Evolutionary conservation across 2,329 filamentous ascomycete genomes (phyloP).

Genomic region (Coniosporium uncinatum): DNA sequence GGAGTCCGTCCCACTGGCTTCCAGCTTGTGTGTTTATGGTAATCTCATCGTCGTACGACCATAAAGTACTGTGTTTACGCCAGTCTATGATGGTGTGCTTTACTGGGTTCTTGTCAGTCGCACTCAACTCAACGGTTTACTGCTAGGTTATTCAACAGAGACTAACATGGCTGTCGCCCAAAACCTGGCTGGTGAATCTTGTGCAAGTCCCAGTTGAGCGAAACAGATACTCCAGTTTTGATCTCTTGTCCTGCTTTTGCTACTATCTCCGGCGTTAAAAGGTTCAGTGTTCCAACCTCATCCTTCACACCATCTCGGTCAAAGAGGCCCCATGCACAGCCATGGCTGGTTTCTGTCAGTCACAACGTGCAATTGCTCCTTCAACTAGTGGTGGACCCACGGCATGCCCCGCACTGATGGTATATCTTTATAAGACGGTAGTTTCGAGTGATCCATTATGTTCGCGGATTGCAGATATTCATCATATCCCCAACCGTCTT

Average conservation of each 20-base stretch:
- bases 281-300: constrained; percentile 35
- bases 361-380: too few species aligned
- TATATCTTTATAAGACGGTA: constrained; percentile 5
- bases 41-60: constrained; percentile 36
- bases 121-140: constrained; percentile 18
- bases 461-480: neutral
- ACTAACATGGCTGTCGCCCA: constrained; percentile 16
- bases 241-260: constrained; percentile 34
- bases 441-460: constrained; percentile 1
- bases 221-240: constrained; percentile 30
- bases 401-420: constrained; percentile 4
- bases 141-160: constrained; percentile 20
- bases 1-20: constrained; percentile 37
- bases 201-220: constrained; percentile 29
- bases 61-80: neutral
- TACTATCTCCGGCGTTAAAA: constrained; percentile 36
- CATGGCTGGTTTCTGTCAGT: too few species aligned
- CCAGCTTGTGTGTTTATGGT: constrained; percentile 37
- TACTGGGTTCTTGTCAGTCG: too few species aligned
- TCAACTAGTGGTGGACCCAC: too few species aligned
- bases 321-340: constrained; percentile 32
- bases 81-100: constrained; percentile 6
- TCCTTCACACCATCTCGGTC: constrained; percentile 37
- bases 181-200: constrained; percentile 29
- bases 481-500: neutral